These are phyloP conservation scores for Colletotrichum melonis DNA, from an alignment of 2,329 filamentous ascomycete genomes.

Conservation along the genomic window DNA sequence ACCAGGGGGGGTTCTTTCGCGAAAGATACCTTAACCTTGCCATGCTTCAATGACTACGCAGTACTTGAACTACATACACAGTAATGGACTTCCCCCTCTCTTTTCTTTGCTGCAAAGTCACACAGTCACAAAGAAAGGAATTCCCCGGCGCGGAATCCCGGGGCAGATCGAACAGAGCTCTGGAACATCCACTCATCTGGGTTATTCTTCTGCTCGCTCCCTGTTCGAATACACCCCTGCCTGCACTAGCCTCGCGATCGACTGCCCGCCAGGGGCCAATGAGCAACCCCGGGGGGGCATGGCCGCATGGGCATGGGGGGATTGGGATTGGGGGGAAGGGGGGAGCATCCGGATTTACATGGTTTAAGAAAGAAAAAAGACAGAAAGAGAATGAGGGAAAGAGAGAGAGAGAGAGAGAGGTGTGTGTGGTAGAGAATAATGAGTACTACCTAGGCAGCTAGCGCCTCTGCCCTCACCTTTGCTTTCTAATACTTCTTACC, in stretches of 20 bases:
- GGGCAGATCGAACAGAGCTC: constrained; percentile 36
- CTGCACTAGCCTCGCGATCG: constrained; percentile 31
- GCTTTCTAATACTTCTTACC: neutral
- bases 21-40: neutral
- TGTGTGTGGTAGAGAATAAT: neutral
- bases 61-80: neutral
- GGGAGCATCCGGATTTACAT: neutral
- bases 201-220: constrained; percentile 28
- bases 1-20: neutral
- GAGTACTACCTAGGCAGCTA: neutral
- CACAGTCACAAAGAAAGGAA: constrained; percentile 17
- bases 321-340: neutral
- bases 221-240: constrained; percentile 17
- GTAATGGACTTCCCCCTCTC: neutral
- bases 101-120: constrained; percentile 9
- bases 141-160: constrained; percentile 25
- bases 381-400: neutral
- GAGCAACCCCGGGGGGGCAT: neutral
- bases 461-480: constrained; percentile 13
- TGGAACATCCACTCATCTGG: constrained; percentile 32
- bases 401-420: neutral
- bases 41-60: neutral
- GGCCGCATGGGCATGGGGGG: neutral
- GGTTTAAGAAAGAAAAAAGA: neutral
- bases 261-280: constrained; percentile 28